phyloP scores from a whole-genome alignment of 768 basidiomycete species.

The Gymnopilus junonius region DNA sequence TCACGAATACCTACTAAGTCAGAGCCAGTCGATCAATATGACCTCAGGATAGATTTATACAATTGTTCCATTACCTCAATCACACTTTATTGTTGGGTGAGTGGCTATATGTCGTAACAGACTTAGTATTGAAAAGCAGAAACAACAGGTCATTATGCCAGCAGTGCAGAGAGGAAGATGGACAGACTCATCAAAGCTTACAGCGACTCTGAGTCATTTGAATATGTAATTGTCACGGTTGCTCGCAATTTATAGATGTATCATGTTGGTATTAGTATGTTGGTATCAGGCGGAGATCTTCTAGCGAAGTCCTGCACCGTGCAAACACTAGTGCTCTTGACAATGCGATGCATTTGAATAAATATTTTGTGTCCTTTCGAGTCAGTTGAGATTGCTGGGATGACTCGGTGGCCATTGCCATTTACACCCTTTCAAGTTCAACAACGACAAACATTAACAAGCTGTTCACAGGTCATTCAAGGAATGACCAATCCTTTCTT shows the following conservation, averaged over 20 bases:
- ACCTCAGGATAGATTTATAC: constrained; percentile 68
- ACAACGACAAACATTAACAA: constrained; percentile 31
- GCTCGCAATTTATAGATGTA: too few species aligned
- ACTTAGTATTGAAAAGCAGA: not conserved
- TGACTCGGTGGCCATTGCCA: too few species aligned
- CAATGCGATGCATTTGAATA: too few species aligned
- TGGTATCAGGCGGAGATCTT: not conserved
- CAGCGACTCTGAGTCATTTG: not conserved
- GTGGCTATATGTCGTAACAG: constrained; percentile 28
- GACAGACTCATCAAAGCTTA: constrained; percentile 16
- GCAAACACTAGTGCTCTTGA: too few species aligned
- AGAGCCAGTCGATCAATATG: constrained; percentile 67
- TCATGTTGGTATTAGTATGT: too few species aligned
- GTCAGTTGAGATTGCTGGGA: too few species aligned
- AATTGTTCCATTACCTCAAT: constrained; percentile 83
- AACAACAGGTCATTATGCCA: constrained; percentile 51
- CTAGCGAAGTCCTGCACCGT: not conserved
- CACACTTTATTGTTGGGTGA: constrained; percentile 81
- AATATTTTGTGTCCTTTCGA: not conserved
- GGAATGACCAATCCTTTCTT: too few species aligned
- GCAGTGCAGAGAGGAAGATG: constrained; percentile 55
- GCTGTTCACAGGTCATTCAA: constrained; percentile 35
- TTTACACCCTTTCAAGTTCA: not conserved
- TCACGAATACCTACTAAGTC: constrained; percentile 61
- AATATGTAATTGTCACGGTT: not conserved